phyloP scores from a whole-genome alignment of 768 basidiomycete species.

The Termitomyces sp. region DNA sequence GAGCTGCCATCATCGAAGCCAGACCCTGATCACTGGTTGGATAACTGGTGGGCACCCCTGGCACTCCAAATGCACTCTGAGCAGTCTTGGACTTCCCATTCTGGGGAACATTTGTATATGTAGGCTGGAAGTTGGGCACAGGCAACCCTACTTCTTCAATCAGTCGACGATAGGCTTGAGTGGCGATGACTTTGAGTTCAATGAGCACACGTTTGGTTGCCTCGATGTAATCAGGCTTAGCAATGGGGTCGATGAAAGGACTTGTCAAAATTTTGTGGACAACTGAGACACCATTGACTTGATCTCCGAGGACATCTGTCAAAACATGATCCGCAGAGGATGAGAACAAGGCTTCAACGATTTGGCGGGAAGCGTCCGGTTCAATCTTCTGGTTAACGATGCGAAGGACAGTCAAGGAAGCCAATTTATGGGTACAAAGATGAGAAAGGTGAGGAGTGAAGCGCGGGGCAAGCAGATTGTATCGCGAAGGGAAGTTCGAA shows the following conservation, averaged over 20 bases:
- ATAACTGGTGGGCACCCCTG: constrained; percentile 74
- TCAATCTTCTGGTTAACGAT: constrained; percentile 97
- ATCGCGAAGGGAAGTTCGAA: constrained; percentile 92
- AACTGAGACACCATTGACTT: constrained; percentile 92
- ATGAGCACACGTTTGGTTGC: constrained; percentile 88
- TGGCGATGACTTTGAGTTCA: constrained; percentile 88
- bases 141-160: constrained; percentile 94
- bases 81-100: constrained; percentile 56
- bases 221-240: constrained; percentile 69
- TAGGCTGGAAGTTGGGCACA: constrained; percentile 81
- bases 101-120: constrained; percentile 61
- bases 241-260: constrained; percentile 68
- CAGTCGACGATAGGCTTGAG: constrained; percentile 88
- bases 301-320: constrained; percentile 91
- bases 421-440: constrained; percentile 96
- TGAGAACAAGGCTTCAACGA: constrained; percentile 88
- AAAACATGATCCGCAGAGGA: constrained; percentile 86
- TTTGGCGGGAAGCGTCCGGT: constrained; percentile 77
- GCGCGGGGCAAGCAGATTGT: constrained; percentile 88
- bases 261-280: constrained; percentile 91
- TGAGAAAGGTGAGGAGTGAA: constrained; percentile 96
- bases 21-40: constrained; percentile 79
- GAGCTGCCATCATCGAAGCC: constrained; percentile 89
- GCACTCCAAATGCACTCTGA: constrained; percentile 57
- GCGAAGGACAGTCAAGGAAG: constrained; percentile 88